A percentile compares a stretch with the other conserved stretches of the same genome.
Evolutionary conservation across 2,329 filamentous ascomycete species (phyloP).

Genomic region (Sclerotinia nivalis): DNA sequence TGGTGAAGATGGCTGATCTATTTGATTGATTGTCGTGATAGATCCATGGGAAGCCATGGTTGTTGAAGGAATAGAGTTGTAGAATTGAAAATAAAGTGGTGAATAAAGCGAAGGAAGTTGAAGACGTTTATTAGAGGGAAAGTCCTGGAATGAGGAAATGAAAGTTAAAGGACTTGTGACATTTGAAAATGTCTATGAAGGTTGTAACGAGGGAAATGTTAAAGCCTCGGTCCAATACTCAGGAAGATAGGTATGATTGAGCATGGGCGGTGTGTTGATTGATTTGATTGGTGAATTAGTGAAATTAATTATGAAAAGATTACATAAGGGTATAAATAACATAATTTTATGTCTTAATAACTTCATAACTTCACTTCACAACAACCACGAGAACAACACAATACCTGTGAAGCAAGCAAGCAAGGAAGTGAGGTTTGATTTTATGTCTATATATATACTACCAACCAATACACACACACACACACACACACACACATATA

Average conservation of each 20-base stretch:
- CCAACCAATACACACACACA: background rate
- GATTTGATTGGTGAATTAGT: background rate
- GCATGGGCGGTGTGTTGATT: slow-evolving; percentile 17
- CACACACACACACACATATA: background rate
- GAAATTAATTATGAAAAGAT: slow-evolving; percentile 1
- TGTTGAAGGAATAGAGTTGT: background rate
- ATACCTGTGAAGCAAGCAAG: too few species aligned
- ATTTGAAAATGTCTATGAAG: slow-evolving; percentile 20
- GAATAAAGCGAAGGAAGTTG: background rate
- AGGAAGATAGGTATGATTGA: background rate
- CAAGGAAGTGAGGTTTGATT: background rate
- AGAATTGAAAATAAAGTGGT: background rate
- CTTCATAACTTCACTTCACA: background rate
- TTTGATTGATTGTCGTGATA: slow-evolving; percentile 35
- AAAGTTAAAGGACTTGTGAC: slow-evolving; percentile 14
- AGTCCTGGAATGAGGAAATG: slow-evolving; percentile 19
- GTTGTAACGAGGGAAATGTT: slow-evolving; percentile 1
- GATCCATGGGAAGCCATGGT: slow-evolving; percentile 38
- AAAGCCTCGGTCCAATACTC: slow-evolving; percentile 13
- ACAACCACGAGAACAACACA: background rate
- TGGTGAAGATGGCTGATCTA: slow-evolving; percentile 52
- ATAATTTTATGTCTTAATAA: background rate
- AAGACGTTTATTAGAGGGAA: background rate
- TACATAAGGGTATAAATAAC: background rate
- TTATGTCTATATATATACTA: too few species aligned